A percentile compares a stretch with the other conserved stretches of the same genome.
These are phyloP conservation scores for Diplogelasinospora grovesii DNA, from an alignment of 495 filamentous ascomycete genomes.

Conservation along the genomic window DNA sequence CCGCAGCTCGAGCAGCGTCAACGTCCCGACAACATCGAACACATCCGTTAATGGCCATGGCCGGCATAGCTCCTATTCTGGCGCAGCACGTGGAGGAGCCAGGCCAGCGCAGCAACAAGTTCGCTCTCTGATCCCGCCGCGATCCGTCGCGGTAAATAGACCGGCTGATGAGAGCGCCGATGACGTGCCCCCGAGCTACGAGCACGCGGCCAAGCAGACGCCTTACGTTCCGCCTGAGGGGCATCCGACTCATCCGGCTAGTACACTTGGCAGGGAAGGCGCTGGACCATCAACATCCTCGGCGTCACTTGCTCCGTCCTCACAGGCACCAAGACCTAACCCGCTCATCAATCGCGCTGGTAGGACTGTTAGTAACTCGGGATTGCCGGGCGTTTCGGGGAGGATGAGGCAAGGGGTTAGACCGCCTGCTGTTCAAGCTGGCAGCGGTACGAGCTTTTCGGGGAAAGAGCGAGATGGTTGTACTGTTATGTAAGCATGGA, in stretches of 20 bases:
- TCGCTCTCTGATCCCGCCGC: conserved; percentile 37
- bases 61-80: background rate
- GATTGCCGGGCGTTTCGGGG: conserved; percentile 7
- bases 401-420: conserved; percentile 19
- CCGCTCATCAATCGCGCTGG: background rate
- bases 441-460: conserved; percentile 3
- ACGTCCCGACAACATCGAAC: conserved; percentile 5
- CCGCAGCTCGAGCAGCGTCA: conserved; percentile 15
- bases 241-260: conserved; percentile 49
- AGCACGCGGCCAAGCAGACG: conserved; percentile 62
- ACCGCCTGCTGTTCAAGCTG: conserved; percentile 9
- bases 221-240: conserved; percentile 57
- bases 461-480: conserved; percentile 26
- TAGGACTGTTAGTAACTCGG: background rate
- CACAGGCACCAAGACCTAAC: no score
- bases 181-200: conserved; percentile 72
- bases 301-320: background rate
- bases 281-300: conserved; percentile 2
- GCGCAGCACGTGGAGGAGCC: background rate
- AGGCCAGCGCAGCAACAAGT: conserved; percentile 29
- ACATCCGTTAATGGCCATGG: conserved; percentile 9
- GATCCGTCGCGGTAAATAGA: conserved; percentile 24
- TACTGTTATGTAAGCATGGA: conserved; percentile 27
- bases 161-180: conserved; percentile 47
- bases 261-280: conserved; percentile 20